A percentile compares a stretch with the other conserved stretches of the same genome.
Evolutionary conservation across 257 asterid species (phyloP).

Genomic region (Scutellaria galericulata): DNA sequence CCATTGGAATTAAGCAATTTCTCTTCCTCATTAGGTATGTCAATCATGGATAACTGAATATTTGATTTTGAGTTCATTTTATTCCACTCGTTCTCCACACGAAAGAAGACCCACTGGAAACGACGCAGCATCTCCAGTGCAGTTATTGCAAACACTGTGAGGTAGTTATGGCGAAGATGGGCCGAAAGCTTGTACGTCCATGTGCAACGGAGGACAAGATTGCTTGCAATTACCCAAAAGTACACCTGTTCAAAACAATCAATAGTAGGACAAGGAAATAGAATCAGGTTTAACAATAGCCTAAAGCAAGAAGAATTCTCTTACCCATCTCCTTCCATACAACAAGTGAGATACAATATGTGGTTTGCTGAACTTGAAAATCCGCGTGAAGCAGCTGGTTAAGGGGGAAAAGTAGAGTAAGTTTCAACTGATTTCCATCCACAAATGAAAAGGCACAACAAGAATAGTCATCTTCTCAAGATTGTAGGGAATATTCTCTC

Average conservation of each 20-base stretch:
- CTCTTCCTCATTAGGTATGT: slow-evolving; percentile 67
- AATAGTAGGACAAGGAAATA: neutral
- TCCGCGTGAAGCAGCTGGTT: slow-evolving; percentile 87
- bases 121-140: slow-evolving; percentile 89
- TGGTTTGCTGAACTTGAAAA: slow-evolving; percentile 90
- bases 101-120: slow-evolving; percentile 93
- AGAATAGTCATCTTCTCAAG: neutral
- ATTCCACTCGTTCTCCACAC: slow-evolving; percentile 93
- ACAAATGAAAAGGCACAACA: neutral
- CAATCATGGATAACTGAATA: slow-evolving; percentile 56
- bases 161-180: slow-evolving; percentile 93
- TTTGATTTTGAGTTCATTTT: slow-evolving; percentile 62
- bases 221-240: slow-evolving; percentile 85
- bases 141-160: slow-evolving; percentile 70
- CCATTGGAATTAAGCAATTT: slow-evolving; percentile 64
- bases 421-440: slow-evolving; percentile 4
- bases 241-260: slow-evolving; percentile 61
- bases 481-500: neutral
- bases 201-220: slow-evolving; percentile 86
- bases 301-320: slow-evolving; percentile 28
- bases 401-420: slow-evolving; percentile 19
- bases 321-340: slow-evolving; percentile 92
- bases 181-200: slow-evolving; percentile 98
- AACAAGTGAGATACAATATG: slow-evolving; percentile 62
- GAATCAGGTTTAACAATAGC: neutral